These are phyloP conservation scores for Aspergillus nomiae DNA, from an alignment of 2,329 filamentous ascomycete genomes.

Conservation along the genomic window DNA sequence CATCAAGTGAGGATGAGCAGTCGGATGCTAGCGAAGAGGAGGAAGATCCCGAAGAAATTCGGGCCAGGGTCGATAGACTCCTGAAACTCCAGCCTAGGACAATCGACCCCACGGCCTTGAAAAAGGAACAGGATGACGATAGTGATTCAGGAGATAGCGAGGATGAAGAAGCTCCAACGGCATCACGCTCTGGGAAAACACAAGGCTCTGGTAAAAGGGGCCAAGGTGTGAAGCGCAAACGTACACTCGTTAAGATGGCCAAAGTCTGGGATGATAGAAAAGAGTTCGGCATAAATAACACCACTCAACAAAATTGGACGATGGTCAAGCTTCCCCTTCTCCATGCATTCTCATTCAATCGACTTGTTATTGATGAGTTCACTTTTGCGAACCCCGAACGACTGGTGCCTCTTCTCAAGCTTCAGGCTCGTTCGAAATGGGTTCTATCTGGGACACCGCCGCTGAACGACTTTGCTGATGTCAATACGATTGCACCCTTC, in stretches of 20 bases:
- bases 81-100: slow-evolving; percentile 13
- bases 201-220: neutral
- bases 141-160: slow-evolving; percentile 9
- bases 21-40: slow-evolving; percentile 15
- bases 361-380: slow-evolving; percentile 67
- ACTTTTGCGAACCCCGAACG: slow-evolving; percentile 55
- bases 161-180: slow-evolving; percentile 4
- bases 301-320: slow-evolving; percentile 21
- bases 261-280: slow-evolving; percentile 22
- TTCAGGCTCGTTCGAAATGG: slow-evolving; percentile 60
- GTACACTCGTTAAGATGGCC: neutral
- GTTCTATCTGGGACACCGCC: slow-evolving; percentile 65
- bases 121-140: neutral
- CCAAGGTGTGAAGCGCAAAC: slow-evolving; percentile 13
- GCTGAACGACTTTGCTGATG: slow-evolving; percentile 59
- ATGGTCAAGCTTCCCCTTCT: slow-evolving; percentile 45
- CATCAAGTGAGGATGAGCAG: slow-evolving; percentile 20
- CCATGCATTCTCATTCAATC: slow-evolving; percentile 63
- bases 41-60: slow-evolving; percentile 19
- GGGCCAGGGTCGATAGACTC: slow-evolving; percentile 12
- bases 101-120: neutral
- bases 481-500: slow-evolving; percentile 61
- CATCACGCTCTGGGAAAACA: neutral
- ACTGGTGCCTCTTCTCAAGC: slow-evolving; percentile 45
- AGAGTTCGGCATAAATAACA: slow-evolving; percentile 25